Base-by-base conservation (phyloP, 768 basidiomycete species). In the Cystobasidiopsis lactophilus region DNA sequence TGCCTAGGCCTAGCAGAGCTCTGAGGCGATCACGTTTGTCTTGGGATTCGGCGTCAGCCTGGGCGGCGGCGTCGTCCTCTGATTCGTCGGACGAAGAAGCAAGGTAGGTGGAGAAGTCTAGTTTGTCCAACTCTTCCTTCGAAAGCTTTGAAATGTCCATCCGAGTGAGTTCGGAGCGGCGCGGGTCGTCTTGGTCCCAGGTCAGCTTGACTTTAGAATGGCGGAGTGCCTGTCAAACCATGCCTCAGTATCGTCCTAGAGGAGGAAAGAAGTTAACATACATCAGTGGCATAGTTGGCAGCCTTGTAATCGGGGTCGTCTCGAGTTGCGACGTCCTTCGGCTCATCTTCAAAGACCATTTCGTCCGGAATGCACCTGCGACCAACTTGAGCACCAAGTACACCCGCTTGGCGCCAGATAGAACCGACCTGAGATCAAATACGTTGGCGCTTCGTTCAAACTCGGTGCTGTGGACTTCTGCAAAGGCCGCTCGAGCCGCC, bases 141-240 rank as follows among this genome's bases (percentile, higher is more conserved):
- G 57, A 56, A 49, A 57, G 52, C 18, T 45, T 51, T 2, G 26
- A 26, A 37, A 38, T 29, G 1, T 50, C 26, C 40, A 33, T 30
- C 33, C 56, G 16, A 19, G 47, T 44, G 9, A 57, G 46, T 19
- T 50, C 38, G 4, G 52, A 24, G 10, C 52, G 52, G 62, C 88
- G 82, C 0, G 83, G 79, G 59, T 96, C 89, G 66, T 96, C 93
- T 51, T 88, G 84, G 59, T 98, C 93, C 93, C 93, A 98, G 3
- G 89, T 93, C 30, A 96, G 74, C 63, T 85, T 93, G 55, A 96
- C 91, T 71, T 86, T 93, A 14, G 93, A 98, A 65, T 96, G 89
- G 4, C 91, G 81, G 4, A 98, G 75, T 10, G 91, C 91, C 88
- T 95, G 58, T 5, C 27, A 18, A 1, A 27, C 7, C 23, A 41